phyloP scores from a whole-genome alignment of 2,329 filamentous ascomycete species.

The Teratosphaeria pseudoeucalypti region DNA sequence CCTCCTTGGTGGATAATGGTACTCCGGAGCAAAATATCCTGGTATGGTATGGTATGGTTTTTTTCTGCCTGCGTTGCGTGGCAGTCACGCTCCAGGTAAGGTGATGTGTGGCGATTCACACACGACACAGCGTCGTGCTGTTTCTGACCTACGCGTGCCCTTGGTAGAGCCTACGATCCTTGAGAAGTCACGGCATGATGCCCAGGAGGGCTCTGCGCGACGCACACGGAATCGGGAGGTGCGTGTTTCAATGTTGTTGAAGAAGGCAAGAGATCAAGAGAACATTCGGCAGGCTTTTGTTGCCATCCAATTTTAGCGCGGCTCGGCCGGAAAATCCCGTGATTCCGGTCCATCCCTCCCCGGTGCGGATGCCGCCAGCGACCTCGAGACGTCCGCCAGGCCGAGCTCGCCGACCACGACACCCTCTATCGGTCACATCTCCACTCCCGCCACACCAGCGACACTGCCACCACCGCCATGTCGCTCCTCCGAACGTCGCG shows the following conservation, averaged over 20 bases:
- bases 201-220: background rate
- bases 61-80: background rate
- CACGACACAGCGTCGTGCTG: background rate
- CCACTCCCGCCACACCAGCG: constrained; percentile 2
- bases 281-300: background rate
- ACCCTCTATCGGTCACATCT: constrained; percentile 2
- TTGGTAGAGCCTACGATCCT: background rate
- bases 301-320: background rate
- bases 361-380: background rate
- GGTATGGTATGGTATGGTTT: background rate
- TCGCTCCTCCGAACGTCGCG: constrained; percentile 20
- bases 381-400: background rate
- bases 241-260: background rate
- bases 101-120: constrained; percentile 1
- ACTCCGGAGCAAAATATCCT: background rate
- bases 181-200: background rate
- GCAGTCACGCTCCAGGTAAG: background rate
- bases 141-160: constrained; percentile 1
- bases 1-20: background rate
- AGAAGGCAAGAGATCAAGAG: background rate
- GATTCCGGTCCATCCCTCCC: background rate
- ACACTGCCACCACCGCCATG: constrained; percentile 12
- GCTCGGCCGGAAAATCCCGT: background rate
- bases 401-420: background rate
- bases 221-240: background rate